Base-by-base conservation (phyloP, 2,329 filamentous ascomycete species). In the Exophiala lecanii-corni region DNA sequence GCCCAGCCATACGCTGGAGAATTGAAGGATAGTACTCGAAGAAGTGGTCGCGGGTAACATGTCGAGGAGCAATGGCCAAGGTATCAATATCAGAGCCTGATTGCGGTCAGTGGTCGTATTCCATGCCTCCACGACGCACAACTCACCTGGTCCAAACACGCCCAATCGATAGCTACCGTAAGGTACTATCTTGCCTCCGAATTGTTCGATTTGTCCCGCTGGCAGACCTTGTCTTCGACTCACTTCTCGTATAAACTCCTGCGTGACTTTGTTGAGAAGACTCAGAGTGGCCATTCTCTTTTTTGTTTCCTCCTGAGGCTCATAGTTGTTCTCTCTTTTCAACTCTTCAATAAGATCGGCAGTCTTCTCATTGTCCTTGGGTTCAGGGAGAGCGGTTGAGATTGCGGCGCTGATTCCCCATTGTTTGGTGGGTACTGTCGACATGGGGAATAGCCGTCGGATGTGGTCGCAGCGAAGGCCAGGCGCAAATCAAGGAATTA, bases 61-160 rank as follows among this genome's bases (percentile, higher is more conserved):
- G 89, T 67, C 87, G 89, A 7, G 92, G 92, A 10, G 84, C 89
- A 38, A 96, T 84, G 46, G 97, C 82, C 39, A 98, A 79, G 2
- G 92, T 96, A 69, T 98, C 92, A 57, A 98, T 97, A 79, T 98
- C 92, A 35, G 92, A 97, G 38, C 89, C 89, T 79, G 34, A 30
- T 36, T 15, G 32, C 19, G 13, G 13, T 42, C 42, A 43, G 43
- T 42, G 15, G 44, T 12, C 18, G 21, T 26, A 39, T 5, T 17
- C 19, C 35, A 26, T 26, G 15, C 16, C 25, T 18, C 19, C 7
- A 20, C 4, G 5, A 17, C 15, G n/a, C 12, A 13, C 18, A 13
- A 60, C 64, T 56, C 49, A 79, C 76, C 75, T 33, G 92, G 92
- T 4, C 89, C 89, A 64, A 86, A 95, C 17, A 97, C 92, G 47